phyloP scores from a whole-genome alignment of 106 monocot genomes.

The Acorus gramineus region DNA sequence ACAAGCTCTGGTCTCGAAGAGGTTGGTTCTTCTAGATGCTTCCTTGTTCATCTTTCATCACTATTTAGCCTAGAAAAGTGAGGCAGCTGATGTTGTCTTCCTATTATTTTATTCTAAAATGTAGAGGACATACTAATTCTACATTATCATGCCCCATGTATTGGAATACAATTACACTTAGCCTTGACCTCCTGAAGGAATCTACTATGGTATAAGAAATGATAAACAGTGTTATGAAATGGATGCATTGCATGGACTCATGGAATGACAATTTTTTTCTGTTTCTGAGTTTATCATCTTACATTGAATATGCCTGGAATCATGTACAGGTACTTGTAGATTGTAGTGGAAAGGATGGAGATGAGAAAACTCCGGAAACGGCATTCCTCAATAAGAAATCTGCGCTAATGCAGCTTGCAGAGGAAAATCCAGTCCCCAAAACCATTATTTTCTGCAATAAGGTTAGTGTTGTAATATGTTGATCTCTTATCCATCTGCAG shows the following conservation, averaged over 20 bases:
- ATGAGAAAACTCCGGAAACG: slow-evolving; percentile 77
- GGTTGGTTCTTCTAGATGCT: slow-evolving; percentile 23
- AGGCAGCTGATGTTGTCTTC: no score
- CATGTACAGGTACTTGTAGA: slow-evolving; percentile 70
- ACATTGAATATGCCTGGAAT: background rate
- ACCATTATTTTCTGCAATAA: slow-evolving; percentile 99
- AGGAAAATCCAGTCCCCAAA: slow-evolving; percentile 65
- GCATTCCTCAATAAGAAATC: slow-evolving; percentile 86
- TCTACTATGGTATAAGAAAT: no score
- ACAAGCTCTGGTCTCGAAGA: slow-evolving; percentile 92
- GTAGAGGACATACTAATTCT: no score
- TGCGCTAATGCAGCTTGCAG: slow-evolving; percentile 61
- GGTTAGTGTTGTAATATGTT: slow-evolving; percentile 15
- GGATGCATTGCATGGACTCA: no score
- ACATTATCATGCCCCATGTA: no score
- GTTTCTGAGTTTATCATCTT: no score
- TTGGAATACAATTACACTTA: no score
- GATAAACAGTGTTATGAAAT: no score
- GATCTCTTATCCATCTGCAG: no score
- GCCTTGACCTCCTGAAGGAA: no score
- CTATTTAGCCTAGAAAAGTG: background rate
- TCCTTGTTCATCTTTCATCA: background rate
- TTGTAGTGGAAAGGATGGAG: slow-evolving; percentile 69
- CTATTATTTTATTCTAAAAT: no score
- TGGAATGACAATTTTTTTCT: no score